Evolutionary conservation across 768 basidiomycete genomes (phyloP).

Genomic region (Calvatia gigantea): DNA sequence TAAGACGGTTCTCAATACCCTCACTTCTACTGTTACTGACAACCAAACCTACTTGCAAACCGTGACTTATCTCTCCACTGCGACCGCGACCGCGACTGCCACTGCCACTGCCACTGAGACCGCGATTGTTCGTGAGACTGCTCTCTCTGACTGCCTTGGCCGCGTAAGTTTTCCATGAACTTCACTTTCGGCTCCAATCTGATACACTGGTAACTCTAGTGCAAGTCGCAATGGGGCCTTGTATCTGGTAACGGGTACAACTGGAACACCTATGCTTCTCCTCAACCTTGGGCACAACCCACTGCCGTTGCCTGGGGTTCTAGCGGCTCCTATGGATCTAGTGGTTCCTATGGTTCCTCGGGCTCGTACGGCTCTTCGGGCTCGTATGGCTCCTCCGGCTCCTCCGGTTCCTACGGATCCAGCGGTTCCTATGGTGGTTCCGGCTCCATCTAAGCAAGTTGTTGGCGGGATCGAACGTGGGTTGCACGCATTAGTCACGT

Average conservation of each 20-base stretch:
- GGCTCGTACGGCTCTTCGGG: slow-evolving; percentile 7
- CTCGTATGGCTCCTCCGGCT: slow-evolving; percentile 12
- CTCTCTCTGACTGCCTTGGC: slow-evolving; percentile 51
- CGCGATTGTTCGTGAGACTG: slow-evolving; percentile 43
- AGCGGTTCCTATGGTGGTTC: slow-evolving; percentile 15
- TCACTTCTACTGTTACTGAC: slow-evolving; percentile 50
- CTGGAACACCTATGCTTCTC: slow-evolving; percentile 42
- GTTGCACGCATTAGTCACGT: slow-evolving; percentile 22
- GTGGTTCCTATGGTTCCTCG: slow-evolving; percentile 18
- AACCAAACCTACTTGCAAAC: slow-evolving; percentile 47
- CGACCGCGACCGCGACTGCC: slow-evolving; percentile 41
- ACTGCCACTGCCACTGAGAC: slow-evolving; percentile 30
- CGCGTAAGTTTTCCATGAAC: slow-evolving; percentile 28
- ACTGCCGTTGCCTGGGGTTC: slow-evolving; percentile 5
- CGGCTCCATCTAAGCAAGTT: slow-evolving; percentile 26
- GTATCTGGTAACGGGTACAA: slow-evolving; percentile 46
- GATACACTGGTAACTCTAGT: slow-evolving; percentile 29
- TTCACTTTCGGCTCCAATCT: slow-evolving; percentile 7
- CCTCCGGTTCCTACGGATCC: slow-evolving; percentile 17
- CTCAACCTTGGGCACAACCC: slow-evolving; percentile 7
- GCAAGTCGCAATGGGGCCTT: slow-evolving; percentile 57
- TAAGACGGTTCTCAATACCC: slow-evolving; percentile 52
- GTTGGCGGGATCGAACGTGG: slow-evolving; percentile 13
- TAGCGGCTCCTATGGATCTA: slow-evolving; percentile 21
- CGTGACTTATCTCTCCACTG: slow-evolving; percentile 47